Percentiles rank a stretch among this genome's conserved stretches.
These are phyloP conservation scores for Lenwebbia sp. DNA, from an alignment of 345 rosid genomes.

Conservation along the genomic window DNA sequence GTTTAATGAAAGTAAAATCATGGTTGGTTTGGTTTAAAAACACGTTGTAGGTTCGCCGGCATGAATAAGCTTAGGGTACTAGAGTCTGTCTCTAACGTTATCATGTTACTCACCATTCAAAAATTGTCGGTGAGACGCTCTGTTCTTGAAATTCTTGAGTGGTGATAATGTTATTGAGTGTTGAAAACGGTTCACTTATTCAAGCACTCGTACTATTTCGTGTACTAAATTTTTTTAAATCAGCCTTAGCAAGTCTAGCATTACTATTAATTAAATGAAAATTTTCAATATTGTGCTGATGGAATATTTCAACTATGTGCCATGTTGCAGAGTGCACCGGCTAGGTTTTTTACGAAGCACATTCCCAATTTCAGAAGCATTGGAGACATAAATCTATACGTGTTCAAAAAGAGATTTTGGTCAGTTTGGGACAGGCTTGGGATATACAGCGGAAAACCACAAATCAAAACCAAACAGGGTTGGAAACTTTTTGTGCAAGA, in stretches of 20 bases:
- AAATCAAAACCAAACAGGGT: background rate
- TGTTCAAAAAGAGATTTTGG: background rate
- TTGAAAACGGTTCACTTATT: background rate
- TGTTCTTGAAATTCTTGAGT: too few relatives aligned
- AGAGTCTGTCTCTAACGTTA: too few relatives aligned
- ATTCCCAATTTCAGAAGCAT: background rate
- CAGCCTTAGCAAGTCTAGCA: background rate
- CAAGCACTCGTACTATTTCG: background rate
- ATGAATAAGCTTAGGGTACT: too few relatives aligned
- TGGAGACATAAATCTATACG: background rate
- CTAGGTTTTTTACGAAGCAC: background rate
- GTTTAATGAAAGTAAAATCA: too few relatives aligned
- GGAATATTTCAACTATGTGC: background rate
- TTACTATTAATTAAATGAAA: too few relatives aligned
- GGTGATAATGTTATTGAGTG: too few relatives aligned
- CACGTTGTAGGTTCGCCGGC: too few relatives aligned
- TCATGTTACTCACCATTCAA: too few relatives aligned
- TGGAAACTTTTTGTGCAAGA: conserved; percentile 10
- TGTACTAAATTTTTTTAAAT: background rate
- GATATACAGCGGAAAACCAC: background rate
- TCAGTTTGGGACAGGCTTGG: background rate
- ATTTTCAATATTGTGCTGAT: background rate
- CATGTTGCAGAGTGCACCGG: background rate
- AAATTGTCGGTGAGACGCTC: too few relatives aligned
- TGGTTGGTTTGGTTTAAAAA: too few relatives aligned